A percentile compares a stretch with the other conserved stretches of the same genome.
Conservation (phyloP, 495 filamentous ascomycete species). For the Aspergillus haitiensis region DNA sequence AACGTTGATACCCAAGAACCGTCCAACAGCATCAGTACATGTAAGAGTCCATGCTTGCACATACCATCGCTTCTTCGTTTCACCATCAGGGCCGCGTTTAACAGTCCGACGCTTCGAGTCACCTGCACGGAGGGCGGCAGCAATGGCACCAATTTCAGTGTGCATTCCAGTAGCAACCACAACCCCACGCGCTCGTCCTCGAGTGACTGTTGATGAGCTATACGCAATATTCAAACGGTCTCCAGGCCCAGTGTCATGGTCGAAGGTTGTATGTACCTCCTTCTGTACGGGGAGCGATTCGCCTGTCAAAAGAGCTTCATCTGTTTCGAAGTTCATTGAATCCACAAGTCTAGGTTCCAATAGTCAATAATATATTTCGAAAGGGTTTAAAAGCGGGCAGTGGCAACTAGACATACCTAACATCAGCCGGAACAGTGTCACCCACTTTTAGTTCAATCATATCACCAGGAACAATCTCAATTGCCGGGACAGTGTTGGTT, state of each 20-base stretch:
- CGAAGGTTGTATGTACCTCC: constrained; percentile 44
- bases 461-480: constrained; percentile 61
- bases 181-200: constrained; percentile 67
- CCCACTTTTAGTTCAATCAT: constrained; percentile 78
- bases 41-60: constrained; percentile 68
- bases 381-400: neutral
- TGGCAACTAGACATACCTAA: constrained; percentile 34
- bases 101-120: constrained; percentile 49
- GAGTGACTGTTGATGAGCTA: constrained; percentile 69
- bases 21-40: constrained; percentile 61
- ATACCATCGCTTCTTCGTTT: constrained; percentile 64
- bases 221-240: constrained; percentile 73
- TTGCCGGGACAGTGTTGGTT: constrained; percentile 52
- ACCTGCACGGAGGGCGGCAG: constrained; percentile 56
- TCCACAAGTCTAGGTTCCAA: constrained; percentile 51
- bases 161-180: constrained; percentile 70
- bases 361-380: constrained; percentile 12
- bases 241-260: constrained; percentile 58
- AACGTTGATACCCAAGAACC: constrained; percentile 68
- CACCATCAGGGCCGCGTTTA: constrained; percentile 57
- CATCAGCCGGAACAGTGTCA: constrained; percentile 78
- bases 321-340: constrained; percentile 69
- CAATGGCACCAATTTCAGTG: constrained; percentile 73
- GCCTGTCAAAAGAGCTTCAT: constrained; percentile 74
- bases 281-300: constrained; percentile 74